Percentiles rank a stretch among this genome's conserved stretches.
Evolutionary conservation across 1,284 basidiomycete genomes (phyloP).

Genomic region (Pterula multifida): DNA sequence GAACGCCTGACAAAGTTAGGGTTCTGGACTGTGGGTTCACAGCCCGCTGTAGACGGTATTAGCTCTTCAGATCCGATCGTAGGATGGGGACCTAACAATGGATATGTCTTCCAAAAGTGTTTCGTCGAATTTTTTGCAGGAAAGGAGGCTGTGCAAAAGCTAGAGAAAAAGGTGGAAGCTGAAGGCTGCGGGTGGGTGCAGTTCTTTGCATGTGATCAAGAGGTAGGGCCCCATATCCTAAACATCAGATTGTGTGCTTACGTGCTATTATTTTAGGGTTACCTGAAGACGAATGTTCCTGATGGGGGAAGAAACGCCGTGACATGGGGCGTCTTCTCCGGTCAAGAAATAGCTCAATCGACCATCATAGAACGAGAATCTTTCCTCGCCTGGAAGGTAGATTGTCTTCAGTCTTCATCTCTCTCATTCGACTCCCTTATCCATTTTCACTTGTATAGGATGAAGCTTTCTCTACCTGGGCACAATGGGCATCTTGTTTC

Average conservation of each 20-base stretch:
- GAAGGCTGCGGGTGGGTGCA: constrained; percentile 59
- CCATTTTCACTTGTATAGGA: constrained; percentile 40
- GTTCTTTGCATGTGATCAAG: constrained; percentile 76
- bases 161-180: constrained; percentile 48
- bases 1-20: constrained; percentile 64
- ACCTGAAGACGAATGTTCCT: constrained; percentile 72
- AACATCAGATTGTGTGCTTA: not conserved
- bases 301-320: constrained; percentile 85
- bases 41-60: constrained; percentile 84
- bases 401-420: constrained; percentile 13
- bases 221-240: constrained; percentile 29
- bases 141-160: constrained; percentile 45
- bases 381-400: constrained; percentile 87
- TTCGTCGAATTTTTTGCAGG: constrained; percentile 95
- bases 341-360: constrained; percentile 90
- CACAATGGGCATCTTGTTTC: constrained; percentile 87
- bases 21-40: constrained; percentile 96
- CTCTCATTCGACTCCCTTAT: constrained; percentile 2
- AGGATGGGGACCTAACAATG: constrained; percentile 88
- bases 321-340: constrained; percentile 98
- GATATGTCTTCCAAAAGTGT: constrained; percentile 94
- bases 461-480: constrained; percentile 95
- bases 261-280: constrained; percentile 39
- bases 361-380: constrained; percentile 94
- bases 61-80: constrained; percentile 65